phyloP scores from a whole-genome alignment of 768 basidiomycete species.

The Calocera cornea region DNA sequence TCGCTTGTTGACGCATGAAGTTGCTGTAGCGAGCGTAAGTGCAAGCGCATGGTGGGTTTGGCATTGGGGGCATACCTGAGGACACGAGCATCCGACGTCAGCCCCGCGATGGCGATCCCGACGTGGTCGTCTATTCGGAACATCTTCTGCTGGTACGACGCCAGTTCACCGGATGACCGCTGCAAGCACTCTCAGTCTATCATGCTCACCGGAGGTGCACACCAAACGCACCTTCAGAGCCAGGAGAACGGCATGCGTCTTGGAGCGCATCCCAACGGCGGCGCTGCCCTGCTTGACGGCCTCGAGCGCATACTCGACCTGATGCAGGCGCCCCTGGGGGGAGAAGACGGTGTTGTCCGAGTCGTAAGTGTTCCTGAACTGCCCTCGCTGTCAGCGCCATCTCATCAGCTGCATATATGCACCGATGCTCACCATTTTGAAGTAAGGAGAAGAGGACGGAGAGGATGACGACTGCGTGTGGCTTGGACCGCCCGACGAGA shows the following conservation, averaged over 20 bases:
- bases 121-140: constrained; percentile 99
- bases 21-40: constrained; percentile 43
- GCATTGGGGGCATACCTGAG: constrained; percentile 49
- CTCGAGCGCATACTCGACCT: constrained; percentile 97
- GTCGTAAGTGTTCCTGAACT: constrained; percentile 96
- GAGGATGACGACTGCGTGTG: constrained; percentile 1
- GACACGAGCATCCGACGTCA: constrained; percentile 95
- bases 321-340: constrained; percentile 91
- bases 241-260: constrained; percentile 84
- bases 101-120: constrained; percentile 98
- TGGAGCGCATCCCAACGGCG: constrained; percentile 90
- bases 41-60: background rate
- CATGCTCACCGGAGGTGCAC: constrained; percentile 6
- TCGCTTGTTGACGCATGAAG: constrained; percentile 98
- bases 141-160: constrained; percentile 99
- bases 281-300: constrained; percentile 99
- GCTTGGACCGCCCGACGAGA: no score
- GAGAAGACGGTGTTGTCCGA: constrained; percentile 97
- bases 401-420: background rate
- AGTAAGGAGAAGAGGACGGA: background rate
- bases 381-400: background rate
- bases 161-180: constrained; percentile 95
- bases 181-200: background rate
- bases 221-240: constrained; percentile 65
- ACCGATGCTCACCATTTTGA: background rate